These are phyloP conservation scores for Drechslerella coelobrocha DNA, from an alignment of 2,329 filamentous ascomycete species.

Conservation along the genomic window DNA sequence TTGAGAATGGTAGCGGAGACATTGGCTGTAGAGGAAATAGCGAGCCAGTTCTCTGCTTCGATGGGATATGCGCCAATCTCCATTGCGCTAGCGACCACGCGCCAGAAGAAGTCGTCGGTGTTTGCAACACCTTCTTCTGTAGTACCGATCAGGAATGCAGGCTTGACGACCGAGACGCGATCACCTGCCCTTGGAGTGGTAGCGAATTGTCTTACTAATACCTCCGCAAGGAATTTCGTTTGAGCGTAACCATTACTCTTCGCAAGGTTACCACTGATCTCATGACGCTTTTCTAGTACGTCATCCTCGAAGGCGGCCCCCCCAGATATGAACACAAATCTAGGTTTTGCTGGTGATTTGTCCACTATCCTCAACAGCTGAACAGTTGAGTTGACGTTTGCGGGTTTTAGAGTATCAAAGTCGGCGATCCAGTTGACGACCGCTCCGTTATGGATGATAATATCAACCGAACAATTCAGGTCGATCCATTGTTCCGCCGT, in stretches of 20 bases:
- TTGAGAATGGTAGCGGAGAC: constrained; percentile 17
- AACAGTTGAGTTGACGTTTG: constrained; percentile 53
- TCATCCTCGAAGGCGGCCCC: constrained; percentile 43
- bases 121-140: constrained; percentile 53
- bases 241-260: constrained; percentile 29
- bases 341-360: constrained; percentile 10
- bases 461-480: constrained; percentile 49
- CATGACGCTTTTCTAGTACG: constrained; percentile 8
- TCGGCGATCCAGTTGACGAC: constrained; percentile 51
- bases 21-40: constrained; percentile 12
- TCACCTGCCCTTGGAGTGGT: background rate
- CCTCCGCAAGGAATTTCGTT: constrained; percentile 33
- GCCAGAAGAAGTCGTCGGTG: constrained; percentile 54
- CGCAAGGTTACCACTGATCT: constrained; percentile 13
- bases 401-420: constrained; percentile 46
- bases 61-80: constrained; percentile 47
- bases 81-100: constrained; percentile 50
- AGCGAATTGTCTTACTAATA: constrained; percentile 20
- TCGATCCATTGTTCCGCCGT: constrained; percentile 51
- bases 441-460: constrained; percentile 55
- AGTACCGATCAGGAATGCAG: constrained; percentile 53
- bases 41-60: constrained; percentile 21
- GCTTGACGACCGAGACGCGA: constrained; percentile 51
- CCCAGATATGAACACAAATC: constrained; percentile 56
- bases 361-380: constrained; percentile 50